These are phyloP conservation scores for Tulasnella sp. DNA, from an alignment of 768 basidiomycete genomes.

Conservation along the genomic window DNA sequence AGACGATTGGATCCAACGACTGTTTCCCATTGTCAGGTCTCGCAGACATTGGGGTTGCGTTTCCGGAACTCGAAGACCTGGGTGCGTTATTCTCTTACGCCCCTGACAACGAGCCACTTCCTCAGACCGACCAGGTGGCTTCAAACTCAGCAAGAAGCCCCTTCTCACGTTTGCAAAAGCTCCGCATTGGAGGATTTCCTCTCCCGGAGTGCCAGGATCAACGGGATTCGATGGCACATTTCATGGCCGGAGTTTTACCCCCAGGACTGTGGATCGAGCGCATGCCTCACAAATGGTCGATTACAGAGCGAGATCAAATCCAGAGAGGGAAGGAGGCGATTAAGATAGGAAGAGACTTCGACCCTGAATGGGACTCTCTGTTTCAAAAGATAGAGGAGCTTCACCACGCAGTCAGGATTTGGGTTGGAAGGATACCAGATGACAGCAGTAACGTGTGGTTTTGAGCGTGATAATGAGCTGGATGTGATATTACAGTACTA, in stretches of 20 bases:
- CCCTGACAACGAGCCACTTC: not conserved
- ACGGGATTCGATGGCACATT: not conserved
- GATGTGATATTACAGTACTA: not conserved
- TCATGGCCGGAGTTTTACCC: not conserved
- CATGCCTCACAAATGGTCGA: not conserved
- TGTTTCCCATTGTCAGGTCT: not conserved
- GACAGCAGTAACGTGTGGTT: not conserved
- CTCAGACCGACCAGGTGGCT: not conserved
- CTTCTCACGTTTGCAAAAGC: not conserved
- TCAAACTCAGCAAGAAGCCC: not conserved
- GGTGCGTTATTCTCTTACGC: not conserved
- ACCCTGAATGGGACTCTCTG: not conserved
- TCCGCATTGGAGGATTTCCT: not conserved
- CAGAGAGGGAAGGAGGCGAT: not conserved
- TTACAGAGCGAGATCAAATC: not conserved
- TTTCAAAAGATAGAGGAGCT: not conserved
- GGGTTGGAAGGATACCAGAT: not conserved
- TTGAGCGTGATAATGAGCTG: not conserved
- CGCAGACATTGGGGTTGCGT: not conserved
- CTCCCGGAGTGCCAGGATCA: not conserved
- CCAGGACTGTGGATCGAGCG: not conserved
- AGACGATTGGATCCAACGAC: too few species aligned
- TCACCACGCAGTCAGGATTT: not conserved
- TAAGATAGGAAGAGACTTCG: not conserved
- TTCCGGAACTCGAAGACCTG: not conserved